Evolutionary conservation across 2,329 filamentous ascomycete genomes (phyloP).

Genomic region (Aureobasidium sp.): DNA sequence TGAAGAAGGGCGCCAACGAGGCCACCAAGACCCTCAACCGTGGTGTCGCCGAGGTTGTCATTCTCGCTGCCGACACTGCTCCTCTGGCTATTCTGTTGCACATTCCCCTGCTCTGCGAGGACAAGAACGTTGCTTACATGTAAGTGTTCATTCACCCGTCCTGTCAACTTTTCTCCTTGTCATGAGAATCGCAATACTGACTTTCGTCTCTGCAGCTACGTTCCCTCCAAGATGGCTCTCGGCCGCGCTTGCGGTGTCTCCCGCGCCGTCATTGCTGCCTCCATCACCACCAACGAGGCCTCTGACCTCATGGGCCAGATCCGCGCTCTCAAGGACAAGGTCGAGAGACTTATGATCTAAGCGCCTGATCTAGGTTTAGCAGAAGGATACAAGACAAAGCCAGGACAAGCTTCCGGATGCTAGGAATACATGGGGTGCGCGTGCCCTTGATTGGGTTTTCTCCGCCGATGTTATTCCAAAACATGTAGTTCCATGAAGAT

Average conservation of each 20-base stretch:
- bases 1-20: conserved; percentile 86
- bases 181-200: neutral
- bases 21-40: conserved; percentile 20
- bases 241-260: conserved; percentile 85
- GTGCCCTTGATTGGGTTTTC: conserved; percentile 9
- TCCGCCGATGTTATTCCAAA: neutral
- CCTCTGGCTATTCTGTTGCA: conserved; percentile 84
- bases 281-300: conserved; percentile 86
- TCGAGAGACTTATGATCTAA: conserved; percentile 88
- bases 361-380: too few relatives aligned
- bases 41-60: conserved; percentile 79
- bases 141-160: conserved; percentile 34
- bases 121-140: conserved; percentile 59
- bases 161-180: too few relatives aligned
- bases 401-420: too few relatives aligned
- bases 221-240: conserved; percentile 67
- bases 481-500: neutral
- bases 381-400: too few relatives aligned
- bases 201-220: conserved; percentile 24
- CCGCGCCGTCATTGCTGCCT: conserved; percentile 76
- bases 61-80: conserved; percentile 80
- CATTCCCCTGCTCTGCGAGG: conserved; percentile 77
- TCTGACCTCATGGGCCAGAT: conserved; percentile 84
- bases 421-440: neutral
- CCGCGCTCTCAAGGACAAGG: conserved; percentile 82